Base-by-base conservation (phyloP, 805 yeast genomes). In the Cyberlindnera meyerae region DNA sequence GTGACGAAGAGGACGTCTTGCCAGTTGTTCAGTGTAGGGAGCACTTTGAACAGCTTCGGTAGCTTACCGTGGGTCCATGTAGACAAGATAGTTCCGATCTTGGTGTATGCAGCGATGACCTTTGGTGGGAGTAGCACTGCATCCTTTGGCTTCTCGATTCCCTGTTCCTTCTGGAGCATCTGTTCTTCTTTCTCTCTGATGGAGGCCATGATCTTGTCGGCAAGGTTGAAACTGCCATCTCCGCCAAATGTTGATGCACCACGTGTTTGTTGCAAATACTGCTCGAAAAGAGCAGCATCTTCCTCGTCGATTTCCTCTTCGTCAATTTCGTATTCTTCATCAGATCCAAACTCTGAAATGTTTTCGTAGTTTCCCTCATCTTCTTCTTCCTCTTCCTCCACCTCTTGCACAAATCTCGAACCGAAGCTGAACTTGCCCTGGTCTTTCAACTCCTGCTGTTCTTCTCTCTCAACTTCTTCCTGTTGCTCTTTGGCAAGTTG, bases 41-140 rank as follows among this genome's bases (percentile, higher is more conserved):
- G 74, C 34, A 93, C 95, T 58, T 93, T 93, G 70, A 93, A 93
- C 24, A 94, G 74, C 54, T 90, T 89, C n/a, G 98, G 98, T 36
- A 93, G 70, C 61, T 89, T 89, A 33, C 98, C 99, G 54, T 93
- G 95, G 27, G 89, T 82, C 77, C 94, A 93, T 5, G 94, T 78
- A 15, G 87, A 73, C 42, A 93, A 68, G 35, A 90, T 79, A 48
- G 79, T 79, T 8, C 97, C 97, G 31, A 93, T 90, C 55, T 86
- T 86, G 32, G 86, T 81, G 59, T 90, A 93, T 1, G 96, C 97
- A 46, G 84, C 88, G 52, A 93, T 88, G 38, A 93, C 97, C 59
- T 93, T 89, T 40, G 96, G 96, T 6, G 99, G 98, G 41, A 93
- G 70, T 49, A 83, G 71, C 4, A 90, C 96, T 35, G 81, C 86